Base-by-base conservation (phyloP, 768 basidiomycete species). In the Cystobasidium tubakii region DNA sequence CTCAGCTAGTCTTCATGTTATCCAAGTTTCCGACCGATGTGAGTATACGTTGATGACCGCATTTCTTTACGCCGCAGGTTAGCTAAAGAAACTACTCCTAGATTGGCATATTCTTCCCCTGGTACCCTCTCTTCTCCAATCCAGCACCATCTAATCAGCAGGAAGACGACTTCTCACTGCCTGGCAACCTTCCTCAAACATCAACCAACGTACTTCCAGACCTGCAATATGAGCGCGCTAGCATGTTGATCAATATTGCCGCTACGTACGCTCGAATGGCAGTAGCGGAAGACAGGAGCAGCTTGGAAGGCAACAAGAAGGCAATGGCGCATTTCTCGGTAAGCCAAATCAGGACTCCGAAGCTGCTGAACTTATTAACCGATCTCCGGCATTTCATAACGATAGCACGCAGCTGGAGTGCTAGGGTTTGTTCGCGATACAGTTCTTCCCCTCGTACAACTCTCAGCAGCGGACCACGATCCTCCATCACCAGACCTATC, bases 1-100 rank as follows among this genome's bases (percentile, higher is more conserved):
- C 92, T 1, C 94, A 95, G 79, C 86, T 97, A 43, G 84, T 88
- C 0, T 92, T 89, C 75, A 86, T 93, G 36, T 81, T 90, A 75
- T 87, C 88, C 15, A 97, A 97, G 80, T 83, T 98, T 7, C 94
- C 95, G 1, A 82, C 85, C 7, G 88, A 95, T 81, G 94, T 86
- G 44, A 34, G 84, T 87, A 71, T 79, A 82, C 29, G 7, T n/a
- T 6, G 21, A 7, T n/a, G 21, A 7, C 53, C 55, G 66, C 44
- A 54, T n/a, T n/a, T n/a, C n/a, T n/a, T n/a, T 13, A 36, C 17
- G 42, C 42, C 7, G 42, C 42, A 42, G 17, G 42, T 17, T 17
- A 42, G 46, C 33, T 39, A 73, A 73, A 53, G 25, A 64, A 62
- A 6, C 12, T 46, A 46, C 23, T 39, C 2, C 9, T 75, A 82